A percentile compares a stretch with the other conserved stretches of the same genome.
Conservation (phyloP, 805 yeast genomes). For the Cyberlindnera petersonii region DNA sequence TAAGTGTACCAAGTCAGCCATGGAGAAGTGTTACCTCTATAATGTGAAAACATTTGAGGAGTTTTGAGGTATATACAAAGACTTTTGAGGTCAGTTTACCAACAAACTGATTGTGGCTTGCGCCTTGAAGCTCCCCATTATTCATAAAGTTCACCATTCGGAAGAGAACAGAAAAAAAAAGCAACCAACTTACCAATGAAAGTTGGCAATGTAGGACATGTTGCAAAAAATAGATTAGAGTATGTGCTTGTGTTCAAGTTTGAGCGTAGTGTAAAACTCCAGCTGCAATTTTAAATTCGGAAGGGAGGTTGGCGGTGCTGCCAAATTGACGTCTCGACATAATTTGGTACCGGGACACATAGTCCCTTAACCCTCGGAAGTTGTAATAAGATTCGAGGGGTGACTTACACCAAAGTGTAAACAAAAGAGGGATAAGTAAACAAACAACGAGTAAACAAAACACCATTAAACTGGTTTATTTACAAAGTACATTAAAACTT, state of each 20-base stretch:
- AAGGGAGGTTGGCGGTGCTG: no score
- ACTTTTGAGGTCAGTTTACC: no score
- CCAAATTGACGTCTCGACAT: not conserved
- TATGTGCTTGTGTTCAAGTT: not conserved
- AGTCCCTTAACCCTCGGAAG: not conserved
- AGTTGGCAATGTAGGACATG: constrained; percentile 13
- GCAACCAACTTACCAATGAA: constrained; percentile 10
- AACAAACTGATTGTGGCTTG: not conserved
- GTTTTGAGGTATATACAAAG: no score
- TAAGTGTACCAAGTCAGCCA: no score
- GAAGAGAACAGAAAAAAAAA: not conserved
- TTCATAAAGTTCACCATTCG: not conserved
- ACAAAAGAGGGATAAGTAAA: constrained; percentile 1
- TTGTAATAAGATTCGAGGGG: not conserved
- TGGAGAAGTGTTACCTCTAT: no score
- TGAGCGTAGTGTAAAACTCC: not conserved
- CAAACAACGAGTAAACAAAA: not conserved
- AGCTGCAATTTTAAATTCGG: not conserved
- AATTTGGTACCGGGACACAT: not conserved
- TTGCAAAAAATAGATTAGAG: not conserved
- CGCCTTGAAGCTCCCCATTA: no score
- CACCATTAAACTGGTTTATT: not conserved
- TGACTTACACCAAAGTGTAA: not conserved
- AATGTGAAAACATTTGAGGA: no score
- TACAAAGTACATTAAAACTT: no score